Conservation (phyloP, 179 eudicot genomes). For the Drosera spatulata region DNA sequence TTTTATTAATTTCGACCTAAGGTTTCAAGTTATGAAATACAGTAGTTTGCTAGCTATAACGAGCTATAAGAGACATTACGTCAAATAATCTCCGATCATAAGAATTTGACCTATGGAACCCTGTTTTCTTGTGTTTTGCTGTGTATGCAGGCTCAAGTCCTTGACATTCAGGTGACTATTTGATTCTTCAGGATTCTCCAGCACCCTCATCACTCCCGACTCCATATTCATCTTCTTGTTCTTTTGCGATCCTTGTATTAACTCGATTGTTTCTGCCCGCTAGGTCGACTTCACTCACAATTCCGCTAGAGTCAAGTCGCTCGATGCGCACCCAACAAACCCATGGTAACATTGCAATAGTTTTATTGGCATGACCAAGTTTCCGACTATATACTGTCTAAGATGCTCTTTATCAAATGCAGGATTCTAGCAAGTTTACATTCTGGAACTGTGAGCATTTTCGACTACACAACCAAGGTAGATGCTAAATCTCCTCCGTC, state of each 20-base stretch:
- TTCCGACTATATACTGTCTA: background rate
- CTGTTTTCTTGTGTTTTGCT: background rate
- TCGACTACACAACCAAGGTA: conserved; percentile 42
- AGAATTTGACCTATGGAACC: no score
- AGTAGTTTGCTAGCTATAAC: no score
- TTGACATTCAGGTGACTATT: conserved; percentile 11
- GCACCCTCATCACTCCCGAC: background rate
- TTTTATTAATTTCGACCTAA: background rate
- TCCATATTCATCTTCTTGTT: background rate
- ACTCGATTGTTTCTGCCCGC: no score
- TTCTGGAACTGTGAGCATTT: conserved; percentile 33
- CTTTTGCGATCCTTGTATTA: background rate
- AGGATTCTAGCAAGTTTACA: conserved; percentile 37
- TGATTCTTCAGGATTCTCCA: background rate
- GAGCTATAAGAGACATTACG: no score
- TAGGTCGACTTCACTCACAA: conserved; percentile 22
- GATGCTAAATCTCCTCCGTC: background rate
- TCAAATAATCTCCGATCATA: no score
- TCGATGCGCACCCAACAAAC: conserved; percentile 36
- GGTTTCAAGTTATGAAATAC: no score
- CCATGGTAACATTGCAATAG: conserved; percentile 23
- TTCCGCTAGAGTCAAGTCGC: conserved; percentile 37
- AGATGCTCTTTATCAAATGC: conserved; percentile 1
- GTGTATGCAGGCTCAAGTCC: conserved; percentile 11
- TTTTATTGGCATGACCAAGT: background rate